Conservation (phyloP, 768 basidiomycete species). For the Leccinum sublutescens region DNA sequence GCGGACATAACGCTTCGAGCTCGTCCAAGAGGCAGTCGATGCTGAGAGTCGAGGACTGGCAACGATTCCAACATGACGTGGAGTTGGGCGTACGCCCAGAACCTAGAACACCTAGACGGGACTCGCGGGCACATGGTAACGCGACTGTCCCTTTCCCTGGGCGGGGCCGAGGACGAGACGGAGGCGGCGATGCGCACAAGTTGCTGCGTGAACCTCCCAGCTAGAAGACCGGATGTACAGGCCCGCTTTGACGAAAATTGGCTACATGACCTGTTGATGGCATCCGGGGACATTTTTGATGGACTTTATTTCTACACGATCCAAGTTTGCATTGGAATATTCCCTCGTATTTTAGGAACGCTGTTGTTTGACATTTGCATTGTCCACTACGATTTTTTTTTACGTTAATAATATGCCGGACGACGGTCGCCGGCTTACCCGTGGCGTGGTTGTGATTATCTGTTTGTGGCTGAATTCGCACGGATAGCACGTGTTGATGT, state of each 20-base stretch:
- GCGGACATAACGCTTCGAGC: conserved; percentile 28
- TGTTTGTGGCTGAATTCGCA: conserved; percentile 30
- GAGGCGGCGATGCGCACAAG: background rate
- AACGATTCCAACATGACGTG: conserved; percentile 61
- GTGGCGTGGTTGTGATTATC: conserved; percentile 8
- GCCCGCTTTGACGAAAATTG: background rate
- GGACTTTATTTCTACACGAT: conserved; percentile 20
- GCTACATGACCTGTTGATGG: conserved; percentile 17
- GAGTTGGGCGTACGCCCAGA: conserved; percentile 33
- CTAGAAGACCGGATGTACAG: conserved; percentile 13
- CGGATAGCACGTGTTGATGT: conserved; percentile 31
- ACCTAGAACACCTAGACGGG: conserved; percentile 17
- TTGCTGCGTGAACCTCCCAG: conserved; percentile 30
- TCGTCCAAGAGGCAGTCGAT: conserved; percentile 66
- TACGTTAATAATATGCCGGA: conserved; percentile 22
- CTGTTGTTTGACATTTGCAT: conserved; percentile 14
- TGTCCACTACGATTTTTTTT: conserved; percentile 1
- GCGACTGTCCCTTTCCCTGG: conserved; percentile 37
- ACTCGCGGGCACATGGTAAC: conserved; percentile 19
- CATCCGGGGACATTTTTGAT: conserved; percentile 15
- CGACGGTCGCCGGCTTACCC: background rate
- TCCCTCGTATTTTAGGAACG: conserved; percentile 16
- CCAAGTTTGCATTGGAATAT: conserved; percentile 20
- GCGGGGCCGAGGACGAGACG: conserved; percentile 17
- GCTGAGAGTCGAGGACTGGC: conserved; percentile 86